Conservation (phyloP, 164 flowering plant genomes). For the Berberis vulgaris region DNA sequence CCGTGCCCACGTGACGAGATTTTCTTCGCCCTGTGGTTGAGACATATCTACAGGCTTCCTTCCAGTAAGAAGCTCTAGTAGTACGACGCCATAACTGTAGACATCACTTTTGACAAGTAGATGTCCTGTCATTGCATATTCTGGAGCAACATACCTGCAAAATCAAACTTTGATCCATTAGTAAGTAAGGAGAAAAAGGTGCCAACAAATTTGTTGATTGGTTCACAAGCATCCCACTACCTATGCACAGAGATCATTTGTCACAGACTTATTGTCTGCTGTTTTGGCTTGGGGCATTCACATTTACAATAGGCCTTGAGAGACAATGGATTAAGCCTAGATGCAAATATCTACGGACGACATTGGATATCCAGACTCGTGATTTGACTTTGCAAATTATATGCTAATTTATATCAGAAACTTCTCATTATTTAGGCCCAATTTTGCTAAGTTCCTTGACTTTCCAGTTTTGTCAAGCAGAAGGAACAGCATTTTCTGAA, state of each 20-base stretch:
- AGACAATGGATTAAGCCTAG: too few relatives aligned
- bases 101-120: conserved; percentile 93
- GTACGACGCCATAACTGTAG: conserved; percentile 90
- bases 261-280: too few relatives aligned
- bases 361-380: too few relatives aligned
- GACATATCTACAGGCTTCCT: conserved; percentile 92
- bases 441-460: too few relatives aligned
- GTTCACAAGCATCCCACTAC: too few relatives aligned
- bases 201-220: not conserved
- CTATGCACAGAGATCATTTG: too few relatives aligned
- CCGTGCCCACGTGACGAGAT: conserved; percentile 94
- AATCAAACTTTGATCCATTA: conserved; percentile 3
- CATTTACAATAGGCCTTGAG: too few relatives aligned
- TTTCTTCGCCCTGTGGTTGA: conserved; percentile 83
- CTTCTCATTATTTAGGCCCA: too few relatives aligned
- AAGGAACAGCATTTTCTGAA: not conserved
- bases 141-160: conserved; percentile 87
- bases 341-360: too few relatives aligned
- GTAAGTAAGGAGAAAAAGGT: not conserved
- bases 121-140: conserved; percentile 43
- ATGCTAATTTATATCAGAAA: too few relatives aligned
- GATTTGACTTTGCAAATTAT: too few relatives aligned
- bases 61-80: conserved; percentile 84
- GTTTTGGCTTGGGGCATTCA: too few relatives aligned
- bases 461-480: not conserved